A percentile compares a stretch with the other conserved stretches of the same genome.
phyloP scores from a whole-genome alignment of 768 basidiomycete species.

The Sarcodon sp. region DNA sequence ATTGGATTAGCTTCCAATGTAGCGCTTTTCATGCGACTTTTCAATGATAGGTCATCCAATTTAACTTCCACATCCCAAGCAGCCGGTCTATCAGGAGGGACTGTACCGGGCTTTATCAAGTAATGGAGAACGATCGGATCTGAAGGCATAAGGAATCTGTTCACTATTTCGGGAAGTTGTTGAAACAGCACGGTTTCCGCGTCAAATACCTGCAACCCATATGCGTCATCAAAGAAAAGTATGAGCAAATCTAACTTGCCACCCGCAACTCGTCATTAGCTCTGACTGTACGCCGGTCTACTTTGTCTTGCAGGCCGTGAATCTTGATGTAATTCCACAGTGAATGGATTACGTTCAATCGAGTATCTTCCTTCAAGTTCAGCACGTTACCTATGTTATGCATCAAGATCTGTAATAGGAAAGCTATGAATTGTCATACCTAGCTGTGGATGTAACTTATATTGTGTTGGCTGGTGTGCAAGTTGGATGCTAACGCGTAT shows the following conservation, averaged over 20 bases:
- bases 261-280: conserved; percentile 56
- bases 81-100: conserved; percentile 44
- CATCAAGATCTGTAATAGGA: background rate
- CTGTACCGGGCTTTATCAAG: conserved; percentile 44
- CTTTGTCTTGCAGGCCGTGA: conserved; percentile 72
- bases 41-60: conserved; percentile 66
- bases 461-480: conserved; percentile 81
- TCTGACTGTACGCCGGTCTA: conserved; percentile 56
- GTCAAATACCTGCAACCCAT: conserved; percentile 45
- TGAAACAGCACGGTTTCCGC: conserved; percentile 63
- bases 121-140: conserved; percentile 80
- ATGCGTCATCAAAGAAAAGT: background rate
- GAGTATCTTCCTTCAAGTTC: conserved; percentile 75
- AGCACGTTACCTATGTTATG: conserved; percentile 40
- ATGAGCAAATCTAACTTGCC: conserved; percentile 24
- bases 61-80: conserved; percentile 88
- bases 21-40: conserved; percentile 59
- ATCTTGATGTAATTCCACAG: conserved; percentile 91
- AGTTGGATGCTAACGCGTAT: conserved; percentile 77
- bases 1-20: conserved; percentile 60
- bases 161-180: conserved; percentile 74
- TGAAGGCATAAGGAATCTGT: conserved; percentile 62
- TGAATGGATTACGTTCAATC: conserved; percentile 67
- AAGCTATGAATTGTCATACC: conserved; percentile 24
- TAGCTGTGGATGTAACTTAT: conserved; percentile 66